phyloP scores from a whole-genome alignment of 75 land plant genomes.

The Cryptomeria japonica region DNA sequence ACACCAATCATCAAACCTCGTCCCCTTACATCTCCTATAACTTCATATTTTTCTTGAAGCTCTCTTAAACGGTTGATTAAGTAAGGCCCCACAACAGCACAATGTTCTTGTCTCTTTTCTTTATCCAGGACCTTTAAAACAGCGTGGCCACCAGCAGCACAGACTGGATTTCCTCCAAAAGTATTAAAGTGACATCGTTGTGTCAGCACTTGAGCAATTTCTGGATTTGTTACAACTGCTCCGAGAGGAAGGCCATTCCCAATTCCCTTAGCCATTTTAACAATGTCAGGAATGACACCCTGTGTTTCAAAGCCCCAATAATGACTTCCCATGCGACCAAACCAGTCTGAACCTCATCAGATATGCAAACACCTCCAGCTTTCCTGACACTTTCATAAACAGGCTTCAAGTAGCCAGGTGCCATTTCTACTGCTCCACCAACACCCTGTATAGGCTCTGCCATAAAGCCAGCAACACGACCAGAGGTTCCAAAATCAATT shows the following conservation, averaged over 20 bases:
- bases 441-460: slow-evolving; percentile 98
- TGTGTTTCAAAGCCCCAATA: slow-evolving; percentile 96
- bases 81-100: slow-evolving; percentile 75
- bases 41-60: slow-evolving; percentile 81
- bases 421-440: slow-evolving; percentile 91
- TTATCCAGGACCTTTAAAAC: slow-evolving; percentile 87
- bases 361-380: slow-evolving; percentile 92
- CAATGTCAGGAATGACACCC: slow-evolving; percentile 88
- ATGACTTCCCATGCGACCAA: slow-evolving; percentile 88
- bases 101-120: slow-evolving; percentile 91
- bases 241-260: slow-evolving; percentile 98
- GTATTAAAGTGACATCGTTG: slow-evolving; percentile 85
- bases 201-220: slow-evolving; percentile 86
- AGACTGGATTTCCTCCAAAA: slow-evolving; percentile 97
- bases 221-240: slow-evolving; percentile 96
- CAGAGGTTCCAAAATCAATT: slow-evolving; percentile 80
- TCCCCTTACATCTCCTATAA: slow-evolving; percentile 97
- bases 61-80: slow-evolving; percentile 60
- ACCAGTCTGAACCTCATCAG: slow-evolving; percentile 92
- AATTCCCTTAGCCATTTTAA: slow-evolving; percentile 92
- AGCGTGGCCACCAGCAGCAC: slow-evolving; percentile 94
- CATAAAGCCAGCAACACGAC: slow-evolving; percentile 79
- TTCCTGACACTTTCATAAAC: slow-evolving; percentile 74
- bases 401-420: slow-evolving; percentile 86
- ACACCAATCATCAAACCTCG: slow-evolving; percentile 96